Base-by-base conservation (phyloP, 495 filamentous ascomycete genomes). In the Trichoderma virens region DNA sequence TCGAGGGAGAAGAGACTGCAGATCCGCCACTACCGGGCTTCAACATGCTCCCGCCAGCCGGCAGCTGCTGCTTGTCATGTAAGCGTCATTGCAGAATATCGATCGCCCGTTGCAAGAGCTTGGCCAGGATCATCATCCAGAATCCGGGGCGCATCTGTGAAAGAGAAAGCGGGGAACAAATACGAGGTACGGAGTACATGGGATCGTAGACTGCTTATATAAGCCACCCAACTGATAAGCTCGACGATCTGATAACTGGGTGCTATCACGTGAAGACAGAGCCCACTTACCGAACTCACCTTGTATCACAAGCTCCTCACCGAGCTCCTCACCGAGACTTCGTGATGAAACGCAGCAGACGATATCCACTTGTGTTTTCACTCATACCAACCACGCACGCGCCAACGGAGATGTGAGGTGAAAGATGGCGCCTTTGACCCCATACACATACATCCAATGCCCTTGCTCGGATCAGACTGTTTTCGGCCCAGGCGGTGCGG, bases 401-500 rank as follows among this genome's bases (percentile, higher is more conserved):
- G 25, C 25, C 51, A 51, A 51, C 45, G 5, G 45, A 54, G 7
- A 51, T 65, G 63, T 65, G 54, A 18, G 27, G 61, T 8, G 3
- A 30, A 45, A 1, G 14, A 94, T 93, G 90, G 85, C 89, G 31
- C 82, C 85, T 35, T 81, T 86, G 34, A 92, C 89, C 68, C 94
- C 94, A 16, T 97, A 95, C 78, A 90, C 90, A 39, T 93, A 89
- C 75, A 91, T 97, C 70, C 89, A 91, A 68, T 98, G 94, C 72
- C 91, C 93, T 54, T 98, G 94, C 75, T 86, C 86, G 63, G 88
- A 95, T 59, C 70, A 77, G 0, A 70, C 77, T 69, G 74, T 79
- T 25, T 73, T 80, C 16, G 69, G 79, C 41, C 76, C 76, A 68
- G 67, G 78, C 73, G 23, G 73, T 65, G 68, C 71, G 66, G 69